Percentiles rank a stretch among this genome's conserved stretches.
phyloP scores from a whole-genome alignment of 106 monocot genomes.

The Chionographis japonica region DNA sequence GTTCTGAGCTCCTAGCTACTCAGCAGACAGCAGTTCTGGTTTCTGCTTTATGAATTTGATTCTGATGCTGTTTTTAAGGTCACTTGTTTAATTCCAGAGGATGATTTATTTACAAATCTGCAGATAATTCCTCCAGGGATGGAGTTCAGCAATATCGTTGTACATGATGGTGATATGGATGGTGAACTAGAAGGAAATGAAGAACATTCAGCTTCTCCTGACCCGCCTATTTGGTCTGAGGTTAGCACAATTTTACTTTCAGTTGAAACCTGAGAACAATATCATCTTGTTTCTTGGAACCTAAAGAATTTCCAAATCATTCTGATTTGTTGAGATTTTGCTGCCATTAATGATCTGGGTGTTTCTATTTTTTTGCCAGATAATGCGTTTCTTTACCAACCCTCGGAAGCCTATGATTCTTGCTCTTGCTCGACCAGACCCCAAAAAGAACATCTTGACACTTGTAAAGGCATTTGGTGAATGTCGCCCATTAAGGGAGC shows the following conservation, averaged over 20 bases:
- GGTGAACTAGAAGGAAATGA: constrained; percentile 65
- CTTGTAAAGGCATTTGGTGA: constrained; percentile 98
- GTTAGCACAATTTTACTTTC: constrained; percentile 15
- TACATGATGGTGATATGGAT: constrained; percentile 60
- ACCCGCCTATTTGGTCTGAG: constrained; percentile 94
- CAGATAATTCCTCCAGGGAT: constrained; percentile 96
- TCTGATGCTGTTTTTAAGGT: too few relatives aligned
- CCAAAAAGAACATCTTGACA: constrained; percentile 90
- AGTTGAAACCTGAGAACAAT: too few relatives aligned
- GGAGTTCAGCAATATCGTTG: constrained; percentile 78
- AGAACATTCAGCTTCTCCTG: constrained; percentile 59
- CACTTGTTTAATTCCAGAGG: too few relatives aligned
- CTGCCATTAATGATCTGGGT: not conserved
- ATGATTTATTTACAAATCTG: not conserved
- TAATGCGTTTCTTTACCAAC: constrained; percentile 97
- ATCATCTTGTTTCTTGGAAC: not conserved
- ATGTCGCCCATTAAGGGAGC: constrained; percentile 78
- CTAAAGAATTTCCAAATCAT: not conserved
- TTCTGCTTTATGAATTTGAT: too few relatives aligned
- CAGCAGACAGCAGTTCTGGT: too few relatives aligned
- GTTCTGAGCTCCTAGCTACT: too few relatives aligned
- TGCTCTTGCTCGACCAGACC: constrained; percentile 94
- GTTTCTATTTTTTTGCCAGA: constrained; percentile 32
- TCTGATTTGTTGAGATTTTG: not conserved
- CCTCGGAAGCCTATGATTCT: constrained; percentile 98